Base-by-base conservation (phyloP, 1,284 basidiomycete genomes). In the Erythrobasidium hasegawianum region DNA sequence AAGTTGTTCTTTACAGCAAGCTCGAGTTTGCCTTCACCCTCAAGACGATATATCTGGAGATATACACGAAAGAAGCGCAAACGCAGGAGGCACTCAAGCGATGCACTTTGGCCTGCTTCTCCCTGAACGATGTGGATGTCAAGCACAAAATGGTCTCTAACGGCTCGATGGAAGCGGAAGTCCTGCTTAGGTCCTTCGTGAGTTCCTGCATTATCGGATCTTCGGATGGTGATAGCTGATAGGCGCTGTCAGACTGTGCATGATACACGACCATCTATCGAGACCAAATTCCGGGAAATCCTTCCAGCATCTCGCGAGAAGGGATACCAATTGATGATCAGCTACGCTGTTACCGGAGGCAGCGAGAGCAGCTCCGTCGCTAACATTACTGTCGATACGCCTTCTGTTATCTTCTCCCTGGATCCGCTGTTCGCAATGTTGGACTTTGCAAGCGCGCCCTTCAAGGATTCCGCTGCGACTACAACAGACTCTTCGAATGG, bases 311-410 rank as follows among this genome's bases (percentile, higher is more conserved):
- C 69, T 90, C 97, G 75, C 29, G 70, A 56, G 29, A 85, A 89
- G 70, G 85, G 92, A 29, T 92, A 97, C 72, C 96, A 95, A 70
- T 88, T 98, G 75, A 97, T 97, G 89, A 78, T 97, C 52, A 83
- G 94, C 64, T 97, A 90, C 76, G 89, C 90, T 2, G 84, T 83
- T 71, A 83, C 90, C 7, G 76, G 79, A 24, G 84, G 85, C 1
- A 59, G 75, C 2, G 81, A 84, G 57, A 77, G 79, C 22, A 81
- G 86, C 38, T 82, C 88, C 5, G 80, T 92, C 43, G 88, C 87
- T 2, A 84, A 98, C 68, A 80, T 96, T 41, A 93, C 92, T 0
- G 82, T 99, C 40, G 96, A 98, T 76, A 92, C 89, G 33, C 96
- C 96, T 4, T 86, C 90, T 73, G 82, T 98, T 72, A 90, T 98